Base-by-base conservation (phyloP, 495 filamentous ascomycete species). In the Neurospora tetrasperma region DNA sequence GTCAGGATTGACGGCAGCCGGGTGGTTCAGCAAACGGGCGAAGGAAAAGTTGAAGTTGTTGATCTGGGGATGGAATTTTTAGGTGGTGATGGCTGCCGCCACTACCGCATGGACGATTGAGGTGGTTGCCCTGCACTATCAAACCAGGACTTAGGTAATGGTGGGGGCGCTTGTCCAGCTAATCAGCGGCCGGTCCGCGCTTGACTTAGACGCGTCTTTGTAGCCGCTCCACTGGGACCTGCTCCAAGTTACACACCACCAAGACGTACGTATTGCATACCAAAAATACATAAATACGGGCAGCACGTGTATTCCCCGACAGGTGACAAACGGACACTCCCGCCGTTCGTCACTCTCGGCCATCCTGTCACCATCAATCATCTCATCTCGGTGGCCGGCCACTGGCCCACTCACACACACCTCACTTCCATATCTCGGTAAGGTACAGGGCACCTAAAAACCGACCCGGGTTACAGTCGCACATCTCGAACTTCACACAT, bases 101-200 rank as follows among this genome's bases (percentile, higher is more conserved):
- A 62, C 54, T 62, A 54, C 39, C 31, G 70, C 44, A 20, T 70
- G 35, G 69, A 69, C 71, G 71, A 74, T 73, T 20, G 54, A 59
- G 70, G 73, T 71, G 44, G 75, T 68, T 72, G 41, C 71, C 41
- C 42, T 69, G 59, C 35, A 23, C 43, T 40, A 38, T 39, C 54
- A 66, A 73, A 73, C 44, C 54, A 62, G 54, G 54, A 62, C 54
- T 35, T 62, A 62, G 54, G 54, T 62, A 68, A 35, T 27, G 40
- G 62, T 70, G 48, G 54, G 18, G 71, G 62, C 72, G 70, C 70
- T 42, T 54, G n/a, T 62, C 23, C 46, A 48, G n/a, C 78, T 68
- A 79, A 78, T 79, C 78, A 77, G 43, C 69, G 38, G 10, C 27
- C 20, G 41, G 12, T n/a, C 18, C n/a, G 78, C 78, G 75, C 74